phyloP scores from a whole-genome alignment of 805 yeast genomes.

The Saturnispora bothae region DNA sequence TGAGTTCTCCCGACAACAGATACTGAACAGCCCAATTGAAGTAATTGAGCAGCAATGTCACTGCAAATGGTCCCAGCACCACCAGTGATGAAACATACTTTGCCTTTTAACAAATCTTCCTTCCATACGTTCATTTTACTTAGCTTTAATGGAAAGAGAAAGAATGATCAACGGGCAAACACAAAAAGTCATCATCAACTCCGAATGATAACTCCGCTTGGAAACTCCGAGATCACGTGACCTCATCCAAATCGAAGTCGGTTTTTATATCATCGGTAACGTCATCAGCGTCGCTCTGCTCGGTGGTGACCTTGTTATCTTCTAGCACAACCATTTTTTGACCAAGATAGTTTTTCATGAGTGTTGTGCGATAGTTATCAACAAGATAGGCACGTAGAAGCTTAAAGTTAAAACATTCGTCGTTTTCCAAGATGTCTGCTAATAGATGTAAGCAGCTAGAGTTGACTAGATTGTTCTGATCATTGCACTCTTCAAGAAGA shows the following conservation, averaged over 20 bases:
- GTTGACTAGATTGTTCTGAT: conserved; percentile 52
- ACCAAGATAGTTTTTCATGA: conserved; percentile 18
- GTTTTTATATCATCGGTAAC: conserved; percentile 11
- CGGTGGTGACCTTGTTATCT: conserved; percentile 16
- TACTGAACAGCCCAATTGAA: conserved; percentile 76
- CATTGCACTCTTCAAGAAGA: conserved; percentile 37
- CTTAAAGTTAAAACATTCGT: conserved; percentile 14
- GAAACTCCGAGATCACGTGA: conserved; percentile 4
- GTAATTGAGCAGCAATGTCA: conserved; percentile 79
- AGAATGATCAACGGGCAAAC: background rate
- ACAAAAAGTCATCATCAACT: background rate
- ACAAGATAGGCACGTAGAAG: conserved; percentile 17
- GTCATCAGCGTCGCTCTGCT: conserved; percentile 25
- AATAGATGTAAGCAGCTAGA: conserved; percentile 65
- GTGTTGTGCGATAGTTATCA: conserved; percentile 11
- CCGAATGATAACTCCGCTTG: conserved; percentile 1
- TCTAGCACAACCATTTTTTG: conserved; percentile 1
- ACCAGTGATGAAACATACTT: conserved; percentile 87
- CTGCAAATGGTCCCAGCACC: conserved; percentile 96
- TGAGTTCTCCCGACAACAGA: conserved; percentile 73
- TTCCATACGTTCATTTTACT: conserved; percentile 27
- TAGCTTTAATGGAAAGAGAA: background rate
- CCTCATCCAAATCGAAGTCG: conserved; percentile 9
- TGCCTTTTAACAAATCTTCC: conserved; percentile 64
- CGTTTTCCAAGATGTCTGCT: conserved; percentile 16